Base-by-base conservation (phyloP, 208 protist genomes). In the Trypanosoma theileri region DNA sequence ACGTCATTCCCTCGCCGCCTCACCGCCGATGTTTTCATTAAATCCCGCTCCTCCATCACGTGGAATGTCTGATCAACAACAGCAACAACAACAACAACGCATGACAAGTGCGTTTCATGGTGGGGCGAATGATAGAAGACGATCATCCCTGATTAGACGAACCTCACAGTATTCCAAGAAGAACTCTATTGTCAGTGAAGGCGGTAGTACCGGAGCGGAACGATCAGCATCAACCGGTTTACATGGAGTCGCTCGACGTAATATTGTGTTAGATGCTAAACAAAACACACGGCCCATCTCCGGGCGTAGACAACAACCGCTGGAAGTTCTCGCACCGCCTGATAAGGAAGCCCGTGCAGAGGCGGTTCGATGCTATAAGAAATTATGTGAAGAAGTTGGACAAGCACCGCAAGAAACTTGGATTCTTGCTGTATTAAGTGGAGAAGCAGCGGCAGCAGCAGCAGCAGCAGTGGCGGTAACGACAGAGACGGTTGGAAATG, bases 351-450 rank as follows among this genome's bases (percentile, higher is more conserved):
- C 73, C 48, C 52, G 75, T 50, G 71, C 71, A 12, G 85, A 86
- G 52, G 62, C 77, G 17, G 59, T 83, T 19, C 63, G 73, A 48
- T 46, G 55, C 11, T 95, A 92, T 63, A 60, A 82, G 19, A 58
- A 63, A 40, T 59, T 89, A 12, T 95, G 85, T 59, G 60, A 65
- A 21, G 79, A 83, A 28, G 41, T 91, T 26, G 79, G 79, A 17
- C 82, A 92, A 69, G 46, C 66, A 66, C 86, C 89, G n/a, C 75
- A 85, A 45, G 60, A 69, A 35, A 70, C 85, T 13, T 92, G 86
- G 89, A 75, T 92, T 28, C 53, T 46, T 8, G 72, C 71, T 1
- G 56, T 67, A 17, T 53, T 76, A 44, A 58, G 21, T 4, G 58
- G 13, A 13, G 40, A 40, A n/a, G 64, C 28, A 8, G 41, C 31